Base-by-base conservation (phyloP, 345 rosid species). In the Firmiana major region DNA sequence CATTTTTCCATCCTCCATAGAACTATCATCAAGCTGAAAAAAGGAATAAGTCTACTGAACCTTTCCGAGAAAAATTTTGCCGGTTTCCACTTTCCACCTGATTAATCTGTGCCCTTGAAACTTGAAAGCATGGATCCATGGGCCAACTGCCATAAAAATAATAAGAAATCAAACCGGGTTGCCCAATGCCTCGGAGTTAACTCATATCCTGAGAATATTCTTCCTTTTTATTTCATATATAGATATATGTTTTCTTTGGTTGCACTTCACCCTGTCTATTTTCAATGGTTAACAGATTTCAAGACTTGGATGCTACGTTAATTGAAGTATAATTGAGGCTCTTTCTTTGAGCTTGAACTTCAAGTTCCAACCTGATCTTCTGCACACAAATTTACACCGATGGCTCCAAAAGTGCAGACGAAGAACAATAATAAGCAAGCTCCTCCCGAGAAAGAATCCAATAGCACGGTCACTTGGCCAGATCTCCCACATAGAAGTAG, bases 401-500 rank as follows among this genome's bases (percentile, higher is more conserved):
- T 58, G 63, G 63, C 63, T 58, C 63, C 13, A 58, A 58, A 24
- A 58, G 34, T 58, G 16, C 28, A 24, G 34, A 22, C 34, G 6
- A 58, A 22, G 62, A 57, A 22, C 16, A 58, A 58, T 15, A 58
- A 58, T 10, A 58, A 24, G 63, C 63, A 22, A 58, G 31, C 17
- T 22, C 34, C 2, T 22, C 17, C 34, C 34, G 24, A 24, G 63
- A 69, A 31, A 54, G 76, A 51, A 51, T 19, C 15, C 28, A 21
- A 8, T n/a, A 0, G 24, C 16, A 40, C 51, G 0, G 22, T 63
- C 45, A 63, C 49, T 2, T 83, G 86, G 79, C 81, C 83, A 9
- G 71, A 77, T 63, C 79, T 36, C 5, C 40, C 40, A n/a, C n/a
- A n/a, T n/a, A n/a, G n/a, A n/a, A n/a, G n/a, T n/a, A n/a, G n/a